A percentile compares a stretch with the other conserved stretches of the same genome.
These are phyloP conservation scores for Balakata baccata DNA, from an alignment of 345 rosid genomes.

Conservation along the genomic window DNA sequence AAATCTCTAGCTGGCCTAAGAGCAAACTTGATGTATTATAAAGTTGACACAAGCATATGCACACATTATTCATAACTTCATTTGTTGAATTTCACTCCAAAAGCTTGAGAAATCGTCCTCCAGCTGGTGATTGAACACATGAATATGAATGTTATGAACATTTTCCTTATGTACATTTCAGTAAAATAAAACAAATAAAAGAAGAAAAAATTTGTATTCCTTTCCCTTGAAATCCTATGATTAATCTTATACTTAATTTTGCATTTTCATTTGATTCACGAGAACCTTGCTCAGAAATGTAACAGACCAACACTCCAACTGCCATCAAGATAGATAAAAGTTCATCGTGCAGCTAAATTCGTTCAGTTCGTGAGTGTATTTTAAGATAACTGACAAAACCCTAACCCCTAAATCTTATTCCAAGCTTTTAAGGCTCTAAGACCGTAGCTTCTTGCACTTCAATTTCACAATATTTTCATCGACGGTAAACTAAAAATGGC, in stretches of 20 bases:
- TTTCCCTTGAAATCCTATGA: too few species aligned
- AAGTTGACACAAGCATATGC: not conserved
- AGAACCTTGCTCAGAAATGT: not conserved
- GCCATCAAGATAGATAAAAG: too few species aligned
- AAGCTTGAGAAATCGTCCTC: not conserved
- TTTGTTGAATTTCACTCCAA: not conserved
- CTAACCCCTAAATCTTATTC: conserved; percentile 32
- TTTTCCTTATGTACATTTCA: not conserved
- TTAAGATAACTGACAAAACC: conserved; percentile 22
- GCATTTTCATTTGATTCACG: not conserved
- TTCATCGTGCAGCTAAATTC: too few species aligned
- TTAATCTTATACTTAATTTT: not conserved
- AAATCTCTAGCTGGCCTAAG: not conserved
- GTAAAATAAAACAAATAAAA: not conserved
- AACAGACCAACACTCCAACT: too few species aligned
- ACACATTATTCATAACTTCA: not conserved
- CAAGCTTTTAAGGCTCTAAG: not conserved
- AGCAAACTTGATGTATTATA: not conserved
- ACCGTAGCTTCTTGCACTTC: not conserved
- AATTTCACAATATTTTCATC: not conserved
- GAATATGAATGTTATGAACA: not conserved
- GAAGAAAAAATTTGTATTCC: not conserved
- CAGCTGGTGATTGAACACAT: not conserved
- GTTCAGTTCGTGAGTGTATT: not conserved
- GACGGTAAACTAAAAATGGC: not conserved